Percentiles rank a stretch among this genome's conserved stretches.
Evolutionary conservation across 495 filamentous ascomycete genomes (phyloP).

Genomic region (Xylaria sp.): DNA sequence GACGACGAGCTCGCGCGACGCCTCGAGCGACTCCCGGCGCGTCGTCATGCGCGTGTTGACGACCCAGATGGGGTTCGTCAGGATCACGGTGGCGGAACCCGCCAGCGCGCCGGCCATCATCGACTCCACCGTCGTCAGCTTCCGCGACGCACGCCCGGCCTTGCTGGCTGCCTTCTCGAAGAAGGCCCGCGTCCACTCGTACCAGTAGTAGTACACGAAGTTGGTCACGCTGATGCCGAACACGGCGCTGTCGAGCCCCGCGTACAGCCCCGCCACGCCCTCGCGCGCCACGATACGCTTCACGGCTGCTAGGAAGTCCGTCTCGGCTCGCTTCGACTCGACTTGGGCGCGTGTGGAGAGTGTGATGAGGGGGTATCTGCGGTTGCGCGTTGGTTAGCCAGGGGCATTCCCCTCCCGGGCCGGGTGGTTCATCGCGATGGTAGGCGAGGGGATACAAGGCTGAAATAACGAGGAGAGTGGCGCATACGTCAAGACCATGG

Average conservation of each 20-base stretch:
- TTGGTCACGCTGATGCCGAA: slow-evolving; percentile 99
- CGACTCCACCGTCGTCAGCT: slow-evolving; percentile 85
- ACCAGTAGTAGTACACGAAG: slow-evolving; percentile 99
- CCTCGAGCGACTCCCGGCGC: slow-evolving; percentile 67
- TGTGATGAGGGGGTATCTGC: slow-evolving; percentile 92
- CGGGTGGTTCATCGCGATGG: background rate
- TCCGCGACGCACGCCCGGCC: slow-evolving; percentile 77
- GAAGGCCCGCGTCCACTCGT: slow-evolving; percentile 92
- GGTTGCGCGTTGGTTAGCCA: background rate
- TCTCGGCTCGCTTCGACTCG: slow-evolving; percentile 90
- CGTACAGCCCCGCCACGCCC: slow-evolving; percentile 84
- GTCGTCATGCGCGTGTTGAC: slow-evolving; percentile 98
- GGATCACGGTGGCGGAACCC: slow-evolving; percentile 88
- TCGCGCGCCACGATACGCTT: slow-evolving; percentile 90
- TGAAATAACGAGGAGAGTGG: background rate
- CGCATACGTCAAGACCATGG: slow-evolving; percentile 89
- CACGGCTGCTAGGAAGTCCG: slow-evolving; percentile 78
- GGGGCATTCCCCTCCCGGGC: background rate
- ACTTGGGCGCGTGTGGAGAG: slow-evolving; percentile 98
- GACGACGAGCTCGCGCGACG: slow-evolving; percentile 53
- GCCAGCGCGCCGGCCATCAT: slow-evolving; percentile 97
- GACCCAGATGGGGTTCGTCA: slow-evolving; percentile 99
- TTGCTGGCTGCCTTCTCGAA: slow-evolving; percentile 83
- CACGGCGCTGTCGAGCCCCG: slow-evolving; percentile 86
- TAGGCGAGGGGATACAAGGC: background rate